A percentile compares a stretch with the other conserved stretches of the same genome.
Evolutionary conservation across 2,329 filamentous ascomycete species (phyloP).

Genomic region (Xylaria sp.): DNA sequence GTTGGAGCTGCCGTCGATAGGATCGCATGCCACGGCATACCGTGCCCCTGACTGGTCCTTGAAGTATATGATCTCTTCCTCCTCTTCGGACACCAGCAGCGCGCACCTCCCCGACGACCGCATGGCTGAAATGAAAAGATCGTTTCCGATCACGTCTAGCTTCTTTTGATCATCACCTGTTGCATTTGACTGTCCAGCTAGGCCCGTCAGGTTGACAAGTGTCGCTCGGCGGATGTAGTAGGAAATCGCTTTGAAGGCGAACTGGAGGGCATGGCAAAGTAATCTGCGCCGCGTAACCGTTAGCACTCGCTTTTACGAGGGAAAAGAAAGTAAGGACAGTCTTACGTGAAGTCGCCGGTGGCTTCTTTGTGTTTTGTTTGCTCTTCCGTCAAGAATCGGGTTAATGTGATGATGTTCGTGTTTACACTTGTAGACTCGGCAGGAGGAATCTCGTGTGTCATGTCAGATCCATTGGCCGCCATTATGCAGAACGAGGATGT

Average conservation of each 20-base stretch:
- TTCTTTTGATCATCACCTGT: slow-evolving; percentile 99
- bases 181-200: slow-evolving; percentile 91
- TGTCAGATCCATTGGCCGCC: slow-evolving; percentile 30
- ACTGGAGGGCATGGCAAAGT: slow-evolving; percentile 96
- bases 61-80: slow-evolving; percentile 91
- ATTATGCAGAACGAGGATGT: slow-evolving; percentile 28
- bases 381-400: slow-evolving; percentile 94
- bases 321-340: slow-evolving; percentile 23
- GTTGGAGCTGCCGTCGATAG: slow-evolving; percentile 97
- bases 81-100: slow-evolving; percentile 95
- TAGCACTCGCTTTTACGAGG: slow-evolving; percentile 6
- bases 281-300: slow-evolving; percentile 61
- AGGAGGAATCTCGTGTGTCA: slow-evolving; percentile 36
- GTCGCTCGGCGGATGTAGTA: slow-evolving; percentile 98
- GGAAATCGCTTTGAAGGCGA: slow-evolving; percentile 99
- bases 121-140: slow-evolving; percentile 97
- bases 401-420: slow-evolving; percentile 94
- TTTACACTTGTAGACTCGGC: slow-evolving; percentile 80
- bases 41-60: slow-evolving; percentile 74
- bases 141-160: slow-evolving; percentile 98
- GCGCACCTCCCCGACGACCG: slow-evolving; percentile 87
- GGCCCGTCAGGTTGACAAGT: slow-evolving; percentile 91
- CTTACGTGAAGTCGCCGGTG: slow-evolving; percentile 97
- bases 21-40: slow-evolving; percentile 96
- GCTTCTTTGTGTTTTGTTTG: slow-evolving; percentile 92